These are phyloP conservation scores for Boletus subluridellus DNA, from an alignment of 1,284 basidiomycete species.

Conservation along the genomic window DNA sequence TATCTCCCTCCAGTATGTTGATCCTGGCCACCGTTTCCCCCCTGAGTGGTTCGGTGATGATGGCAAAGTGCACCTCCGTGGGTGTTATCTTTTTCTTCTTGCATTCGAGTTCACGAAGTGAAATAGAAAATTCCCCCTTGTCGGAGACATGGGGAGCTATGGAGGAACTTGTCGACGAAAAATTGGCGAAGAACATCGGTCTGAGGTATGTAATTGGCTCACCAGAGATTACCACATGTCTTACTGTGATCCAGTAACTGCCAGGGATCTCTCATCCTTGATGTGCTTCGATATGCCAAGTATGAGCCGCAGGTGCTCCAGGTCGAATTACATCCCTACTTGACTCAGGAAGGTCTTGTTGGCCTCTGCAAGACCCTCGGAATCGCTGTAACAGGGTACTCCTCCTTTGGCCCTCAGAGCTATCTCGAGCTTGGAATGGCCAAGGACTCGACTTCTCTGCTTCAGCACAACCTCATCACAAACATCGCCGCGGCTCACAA, in stretches of 20 bases:
- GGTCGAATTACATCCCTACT: conserved; percentile 75
- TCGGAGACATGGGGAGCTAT: conserved; percentile 74
- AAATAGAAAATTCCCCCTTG: conserved; percentile 59
- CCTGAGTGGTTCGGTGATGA: conserved; percentile 74
- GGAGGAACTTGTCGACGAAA: conserved; percentile 70
- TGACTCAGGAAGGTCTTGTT: conserved; percentile 65
- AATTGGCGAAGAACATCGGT: conserved; percentile 73
- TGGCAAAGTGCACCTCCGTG: conserved; percentile 56
- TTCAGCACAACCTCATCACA: conserved; percentile 49
- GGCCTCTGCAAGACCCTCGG: conserved; percentile 55
- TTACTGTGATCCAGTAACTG: conserved; percentile 49
- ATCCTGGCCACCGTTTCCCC: conserved; percentile 71
- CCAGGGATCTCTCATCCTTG: conserved; percentile 59
- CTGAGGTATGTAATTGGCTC: conserved; percentile 33
- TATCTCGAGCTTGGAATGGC: conserved; percentile 63
- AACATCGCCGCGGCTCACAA: conserved; percentile 49
- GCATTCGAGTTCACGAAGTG: conserved; percentile 1
- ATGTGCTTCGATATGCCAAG: conserved; percentile 68
- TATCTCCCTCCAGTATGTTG: conserved; percentile 70
- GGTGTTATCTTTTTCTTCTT: conserved; percentile 23
- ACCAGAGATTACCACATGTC: background rate
- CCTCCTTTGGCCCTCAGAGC: conserved; percentile 70
- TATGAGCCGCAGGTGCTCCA: conserved; percentile 71
- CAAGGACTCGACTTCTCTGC: conserved; percentile 48
- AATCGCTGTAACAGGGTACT: conserved; percentile 75